Base-by-base conservation (phyloP, 2,329 filamentous ascomycete genomes). In the Scedosporium boydii region DNA sequence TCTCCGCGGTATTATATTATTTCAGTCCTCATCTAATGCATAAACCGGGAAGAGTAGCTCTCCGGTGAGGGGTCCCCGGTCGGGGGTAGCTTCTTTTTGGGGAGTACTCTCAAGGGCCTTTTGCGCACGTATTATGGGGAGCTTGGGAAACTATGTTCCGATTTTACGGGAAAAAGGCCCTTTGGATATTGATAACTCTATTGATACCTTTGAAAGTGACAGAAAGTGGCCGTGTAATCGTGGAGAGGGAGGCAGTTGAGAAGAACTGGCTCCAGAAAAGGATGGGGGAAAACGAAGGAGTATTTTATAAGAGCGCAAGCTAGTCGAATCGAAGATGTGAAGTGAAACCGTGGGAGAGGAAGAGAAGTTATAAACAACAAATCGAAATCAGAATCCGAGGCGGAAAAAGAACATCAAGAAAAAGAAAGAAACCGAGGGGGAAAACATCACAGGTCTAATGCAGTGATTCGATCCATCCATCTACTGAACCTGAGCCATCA, bases 401-500 rank as follows among this genome's bases (percentile, higher is more conserved):
- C 16, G 18, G 18, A 58, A n/a, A 38, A 18, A 38, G 16, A 58
- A 58, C 4, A 27, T n/a, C 6, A 6, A 29, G 18, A 16, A 6
- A 23, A 59, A 21, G 34, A 14, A 9, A 58, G 23, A 59, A 18
- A 41, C n/a, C 4, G 34, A 53, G 21, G 23, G 18, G 44, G 16
- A 46, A 46, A 46, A 18, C 5, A 46, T 12, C 44, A 46, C 16
- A 46, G 44, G 44, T 46, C 44, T 46, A 46, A 46, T 46, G 44
- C 14, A n/a, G 44, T 21, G 29, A 34, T 34, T 34, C 29, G 29
- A 46, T 46, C 16, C 12, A 46, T 46, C 18, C 44, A 55, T 55
- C 51, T 55, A 55, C 51, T 55, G 55, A 58, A 67, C 63, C 6
- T 66, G 63, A 7, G 64, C 58, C 34, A 63, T 63, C 1, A 65